These are phyloP conservation scores for Penicillium alfredii DNA, from an alignment of 495 filamentous ascomycete genomes.

Conservation along the genomic window DNA sequence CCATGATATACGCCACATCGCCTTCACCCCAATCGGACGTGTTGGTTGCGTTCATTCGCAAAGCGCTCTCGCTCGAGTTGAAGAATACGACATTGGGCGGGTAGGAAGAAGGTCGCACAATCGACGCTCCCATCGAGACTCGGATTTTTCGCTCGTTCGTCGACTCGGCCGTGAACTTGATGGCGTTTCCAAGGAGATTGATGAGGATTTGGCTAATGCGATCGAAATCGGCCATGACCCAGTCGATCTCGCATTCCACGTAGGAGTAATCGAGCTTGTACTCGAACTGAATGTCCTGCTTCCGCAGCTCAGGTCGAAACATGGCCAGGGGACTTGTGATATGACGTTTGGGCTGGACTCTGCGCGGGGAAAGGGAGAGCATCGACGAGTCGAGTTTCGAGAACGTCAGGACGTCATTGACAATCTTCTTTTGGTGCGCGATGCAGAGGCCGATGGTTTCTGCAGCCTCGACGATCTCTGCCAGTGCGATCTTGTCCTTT, in stretches of 20 bases:
- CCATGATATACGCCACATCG: slow-evolving; percentile 62
- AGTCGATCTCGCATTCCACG: slow-evolving; percentile 50
- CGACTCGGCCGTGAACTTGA: slow-evolving; percentile 63
- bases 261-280: slow-evolving; percentile 56
- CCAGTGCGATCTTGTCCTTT: slow-evolving; percentile 5
- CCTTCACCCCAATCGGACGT: slow-evolving; percentile 62
- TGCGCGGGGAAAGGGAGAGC: slow-evolving; percentile 60
- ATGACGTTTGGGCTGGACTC: slow-evolving; percentile 59
- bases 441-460: slow-evolving; percentile 72
- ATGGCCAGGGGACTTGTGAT: slow-evolving; percentile 64
- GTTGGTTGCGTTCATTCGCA: slow-evolving; percentile 40
- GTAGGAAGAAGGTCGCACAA: slow-evolving; percentile 41
- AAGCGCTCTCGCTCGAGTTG: slow-evolving; percentile 33
- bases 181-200: slow-evolving; percentile 71
- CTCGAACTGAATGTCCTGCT: slow-evolving; percentile 59
- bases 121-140: slow-evolving; percentile 64
- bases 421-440: slow-evolving; percentile 72
- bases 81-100: slow-evolving; percentile 48
- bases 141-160: slow-evolving; percentile 53
- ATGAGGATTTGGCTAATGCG: slow-evolving; percentile 69
- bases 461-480: slow-evolving; percentile 56
- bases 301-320: slow-evolving; percentile 64
- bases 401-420: slow-evolving; percentile 72
- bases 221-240: slow-evolving; percentile 64
- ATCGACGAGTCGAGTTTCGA: slow-evolving; percentile 79